Percentiles rank a stretch among this genome's conserved stretches.
Evolutionary conservation across 2,329 filamentous ascomycete genomes (phyloP).

Genomic region (Zopfia rhizophila): DNA sequence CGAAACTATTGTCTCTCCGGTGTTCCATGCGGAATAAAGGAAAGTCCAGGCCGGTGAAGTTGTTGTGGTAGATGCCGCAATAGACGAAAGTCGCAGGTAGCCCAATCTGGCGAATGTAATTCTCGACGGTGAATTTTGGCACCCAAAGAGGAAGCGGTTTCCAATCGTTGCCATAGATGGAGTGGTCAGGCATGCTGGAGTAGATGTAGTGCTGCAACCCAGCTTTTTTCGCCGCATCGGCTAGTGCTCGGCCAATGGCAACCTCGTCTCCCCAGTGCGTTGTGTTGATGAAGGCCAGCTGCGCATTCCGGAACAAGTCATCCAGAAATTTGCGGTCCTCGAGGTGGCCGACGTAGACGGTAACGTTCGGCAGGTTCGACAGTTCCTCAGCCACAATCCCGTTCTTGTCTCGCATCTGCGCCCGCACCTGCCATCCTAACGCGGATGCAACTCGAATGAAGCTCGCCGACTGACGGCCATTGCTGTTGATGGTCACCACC

Average conservation of each 20-base stretch:
- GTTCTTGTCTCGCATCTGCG: conserved; percentile 87
- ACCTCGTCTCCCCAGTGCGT: conserved; percentile 97
- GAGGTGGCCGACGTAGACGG: conserved; percentile 72
- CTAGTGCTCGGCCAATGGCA: conserved; percentile 85
- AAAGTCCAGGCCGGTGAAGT: conserved; percentile 92
- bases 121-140: conserved; percentile 90
- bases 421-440: conserved; percentile 91
- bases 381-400: conserved; percentile 91
- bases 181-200: conserved; percentile 96
- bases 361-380: conserved; percentile 81
- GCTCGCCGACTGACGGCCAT: conserved; percentile 93
- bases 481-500: conserved; percentile 94
- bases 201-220: conserved; percentile 93
- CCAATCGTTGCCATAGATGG: conserved; percentile 79
- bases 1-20: conserved; percentile 83
- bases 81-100: conserved; percentile 93
- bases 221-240: conserved; percentile 86
- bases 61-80: conserved; percentile 98
- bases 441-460: conserved; percentile 94
- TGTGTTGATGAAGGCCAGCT: conserved; percentile 97
- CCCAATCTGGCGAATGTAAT: conserved; percentile 84
- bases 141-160: conserved; percentile 90
- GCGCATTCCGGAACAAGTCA: conserved; percentile 82
- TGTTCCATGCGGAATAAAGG: conserved; percentile 96
- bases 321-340: conserved; percentile 80